Evolutionary conservation across 2,329 filamentous ascomycete genomes (phyloP), one percentile per base, ranked within the genome.

Genomic region (Fusarium succisae): DNA sequence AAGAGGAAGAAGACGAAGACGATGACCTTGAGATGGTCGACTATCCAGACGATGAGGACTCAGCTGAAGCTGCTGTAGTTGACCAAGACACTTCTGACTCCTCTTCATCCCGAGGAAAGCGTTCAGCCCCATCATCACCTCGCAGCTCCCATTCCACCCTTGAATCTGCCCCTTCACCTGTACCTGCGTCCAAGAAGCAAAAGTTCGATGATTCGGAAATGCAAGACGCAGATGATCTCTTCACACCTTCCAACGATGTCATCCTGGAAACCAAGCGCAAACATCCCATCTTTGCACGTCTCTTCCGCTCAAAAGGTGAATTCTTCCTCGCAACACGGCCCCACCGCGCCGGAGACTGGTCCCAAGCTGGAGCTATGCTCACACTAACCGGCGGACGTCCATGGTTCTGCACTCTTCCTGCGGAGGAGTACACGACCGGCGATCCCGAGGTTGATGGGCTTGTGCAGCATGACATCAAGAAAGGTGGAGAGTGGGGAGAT

Each of bases 401-500:
- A 0, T 89, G 91, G 87, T 92, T 92, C 79, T 89, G 88, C 69
- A 89, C 89, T 13, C 80, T 92, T 0, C 83, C 87, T 0, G 85
- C 88, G 6, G 84, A 85, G 32, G 84, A 87, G 6, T 88, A 87
- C 78, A 83, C 67, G 5, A 87, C 87, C 0, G 83, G 87, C 55
- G 83, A 89, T 60, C 79, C 81, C 0, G 80, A 84, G n/a, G 84
- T 87, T 1, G 83, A 88, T 39, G 82, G 83, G 12, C 86, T 88
- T 0, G 84, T 88, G 18, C 77, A 81, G 47, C 84, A 87, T 63
- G 87, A 89, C 72, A 85, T 89, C 28, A 77, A 82, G 12, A 86
- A 87, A 32, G 87, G 87, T 10, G 89, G 88, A 0, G 86, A 89
- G 66, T 94, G 91, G 91, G 92, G 91, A 2, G 92, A 94, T 74